Conservation (phyloP, 306 rosid genomes). For the Cucurbita ficifolia region DNA sequence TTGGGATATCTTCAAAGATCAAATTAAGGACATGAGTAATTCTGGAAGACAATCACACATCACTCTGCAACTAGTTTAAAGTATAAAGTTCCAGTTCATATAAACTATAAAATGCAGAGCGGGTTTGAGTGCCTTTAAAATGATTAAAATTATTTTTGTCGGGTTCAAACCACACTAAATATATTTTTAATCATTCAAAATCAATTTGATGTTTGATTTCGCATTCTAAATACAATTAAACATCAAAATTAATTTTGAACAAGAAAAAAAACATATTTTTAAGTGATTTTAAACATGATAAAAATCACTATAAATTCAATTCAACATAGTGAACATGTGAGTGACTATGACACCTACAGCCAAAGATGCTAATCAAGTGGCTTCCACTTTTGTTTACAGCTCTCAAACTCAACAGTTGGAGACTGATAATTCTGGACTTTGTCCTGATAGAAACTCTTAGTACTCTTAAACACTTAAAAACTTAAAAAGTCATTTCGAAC, state of each 20-base stretch:
- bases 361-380: background rate
- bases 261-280: too few species aligned
- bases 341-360: background rate
- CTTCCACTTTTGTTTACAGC: background rate
- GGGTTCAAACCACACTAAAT: too few species aligned
- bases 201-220: too few species aligned
- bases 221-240: too few species aligned
- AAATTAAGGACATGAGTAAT: background rate
- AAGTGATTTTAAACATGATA: background rate
- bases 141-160: too few species aligned
- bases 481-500: background rate
- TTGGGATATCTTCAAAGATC: background rate
- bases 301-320: background rate
- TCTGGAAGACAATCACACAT: background rate
- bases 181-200: too few species aligned
- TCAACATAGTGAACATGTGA: background rate
- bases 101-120: too few species aligned
- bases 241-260: background rate
- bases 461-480: background rate
- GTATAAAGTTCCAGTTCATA: too few species aligned
- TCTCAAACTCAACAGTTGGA: background rate
- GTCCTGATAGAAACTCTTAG: background rate
- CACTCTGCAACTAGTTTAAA: background rate
- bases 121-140: too few species aligned
- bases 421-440: background rate